Percentiles rank a stretch among this genome's conserved stretches.
Evolutionary conservation across 2,329 filamentous ascomycete genomes (phyloP).

Genomic region (Alternaria panax): DNA sequence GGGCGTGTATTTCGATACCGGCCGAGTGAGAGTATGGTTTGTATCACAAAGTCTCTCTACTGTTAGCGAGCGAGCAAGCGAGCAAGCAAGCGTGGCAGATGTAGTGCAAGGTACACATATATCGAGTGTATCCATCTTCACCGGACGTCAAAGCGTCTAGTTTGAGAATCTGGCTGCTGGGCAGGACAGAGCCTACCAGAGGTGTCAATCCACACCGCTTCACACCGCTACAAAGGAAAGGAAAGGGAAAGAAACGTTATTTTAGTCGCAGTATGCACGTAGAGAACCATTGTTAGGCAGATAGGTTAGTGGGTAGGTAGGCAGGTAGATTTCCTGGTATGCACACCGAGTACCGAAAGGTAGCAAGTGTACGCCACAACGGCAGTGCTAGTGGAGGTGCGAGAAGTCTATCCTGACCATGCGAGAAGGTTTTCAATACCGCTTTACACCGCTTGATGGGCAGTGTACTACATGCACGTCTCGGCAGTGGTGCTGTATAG

Average conservation of each 20-base stretch:
- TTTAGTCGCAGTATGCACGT: background rate
- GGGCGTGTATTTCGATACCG: background rate
- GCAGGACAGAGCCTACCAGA: background rate
- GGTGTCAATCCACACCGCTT: conserved; percentile 26
- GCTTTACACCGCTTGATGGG: background rate
- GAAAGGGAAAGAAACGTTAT: no score
- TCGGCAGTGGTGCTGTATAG: background rate
- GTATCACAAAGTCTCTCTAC: background rate
- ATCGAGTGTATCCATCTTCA: conserved; percentile 9
- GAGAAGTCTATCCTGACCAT: background rate
- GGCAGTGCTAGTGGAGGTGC: background rate
- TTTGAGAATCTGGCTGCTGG: no score
- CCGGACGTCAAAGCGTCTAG: conserved; percentile 7
- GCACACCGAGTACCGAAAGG: background rate
- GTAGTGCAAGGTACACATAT: background rate
- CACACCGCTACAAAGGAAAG: conserved; percentile 21
- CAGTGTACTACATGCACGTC: background rate
- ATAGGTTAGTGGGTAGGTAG: background rate
- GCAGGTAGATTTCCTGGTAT: background rate
- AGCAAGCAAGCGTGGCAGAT: background rate
- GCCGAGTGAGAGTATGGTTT: background rate
- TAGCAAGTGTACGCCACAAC: background rate
- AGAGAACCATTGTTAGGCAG: background rate
- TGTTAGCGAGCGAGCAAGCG: background rate
- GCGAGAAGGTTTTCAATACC: background rate